phyloP scores from a whole-genome alignment of 176 grass and related monocot species.

The Oropetium thomaeum region DNA sequence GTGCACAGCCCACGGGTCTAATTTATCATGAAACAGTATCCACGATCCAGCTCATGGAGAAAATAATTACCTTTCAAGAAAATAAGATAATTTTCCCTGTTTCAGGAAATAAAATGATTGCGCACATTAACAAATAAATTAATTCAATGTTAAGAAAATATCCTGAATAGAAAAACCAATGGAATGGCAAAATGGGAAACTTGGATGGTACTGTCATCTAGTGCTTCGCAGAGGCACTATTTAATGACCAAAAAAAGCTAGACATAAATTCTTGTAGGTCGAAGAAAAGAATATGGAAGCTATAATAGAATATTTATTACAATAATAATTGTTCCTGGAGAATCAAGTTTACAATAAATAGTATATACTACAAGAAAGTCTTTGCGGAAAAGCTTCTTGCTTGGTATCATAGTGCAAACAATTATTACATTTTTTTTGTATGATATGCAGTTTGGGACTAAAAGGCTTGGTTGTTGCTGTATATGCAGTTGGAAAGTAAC shows the following conservation, averaged over 20 bases:
- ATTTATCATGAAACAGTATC: neutral
- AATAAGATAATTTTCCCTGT: neutral
- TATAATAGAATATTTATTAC: neutral
- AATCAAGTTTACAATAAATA: slow-evolving; percentile 33
- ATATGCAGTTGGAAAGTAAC: slow-evolving; percentile 79
- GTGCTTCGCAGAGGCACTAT: neutral
- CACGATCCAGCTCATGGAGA: neutral
- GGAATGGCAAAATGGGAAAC: neutral
- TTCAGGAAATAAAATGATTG: neutral
- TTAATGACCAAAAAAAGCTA: neutral
- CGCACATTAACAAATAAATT: neutral
- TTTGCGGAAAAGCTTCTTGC: slow-evolving; percentile 3
- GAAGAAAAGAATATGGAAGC: slow-evolving; percentile 10
- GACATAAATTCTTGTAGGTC: neutral
- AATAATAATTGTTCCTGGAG: slow-evolving; percentile 13
- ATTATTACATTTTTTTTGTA: slow-evolving; percentile 27
- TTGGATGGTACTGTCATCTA: neutral
- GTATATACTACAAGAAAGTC: neutral
- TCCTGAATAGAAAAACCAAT: neutral
- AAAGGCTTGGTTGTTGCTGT: too few relatives aligned
- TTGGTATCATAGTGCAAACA: slow-evolving; percentile 4
- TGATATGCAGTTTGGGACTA: slow-evolving; percentile 75
- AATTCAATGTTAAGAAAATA: slow-evolving; percentile 9
- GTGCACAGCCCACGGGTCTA: neutral
- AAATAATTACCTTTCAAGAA: slow-evolving; percentile 1